Base-by-base conservation (phyloP, 2,329 filamentous ascomycete species). In the Passalora sequoiae region DNA sequence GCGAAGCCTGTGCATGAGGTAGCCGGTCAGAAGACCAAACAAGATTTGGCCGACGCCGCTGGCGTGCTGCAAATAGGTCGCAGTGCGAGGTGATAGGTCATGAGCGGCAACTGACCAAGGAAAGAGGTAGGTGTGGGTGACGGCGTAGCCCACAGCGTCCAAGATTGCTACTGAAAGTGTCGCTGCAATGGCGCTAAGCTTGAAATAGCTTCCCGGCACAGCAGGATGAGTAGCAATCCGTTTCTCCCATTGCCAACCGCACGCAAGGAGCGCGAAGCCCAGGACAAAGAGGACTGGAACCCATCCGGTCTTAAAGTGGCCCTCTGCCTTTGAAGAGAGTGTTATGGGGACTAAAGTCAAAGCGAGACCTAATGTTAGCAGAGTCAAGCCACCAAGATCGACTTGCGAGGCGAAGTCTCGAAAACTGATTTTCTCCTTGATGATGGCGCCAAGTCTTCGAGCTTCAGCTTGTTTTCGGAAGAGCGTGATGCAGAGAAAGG, bases 81-180 rank as follows among this genome's bases (percentile, higher is more conserved):
- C 69, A 40, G 66, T 58, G 6, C 66, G 60, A 0, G 68, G 57
- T 1, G 59, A 61, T 33, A 71, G 66, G 40, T 65, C 62, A 38
- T 69, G 68, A 0, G 70, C 65, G 3, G 73, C 65, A 6, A 64
- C 66, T 0, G 62, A 63, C 72, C 72, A 75, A 19, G 69, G 55
- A 49, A 73, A 73, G 5, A 75, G 60, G 52, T 74, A 74, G 4
- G 69, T 68, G 52, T 75, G 71, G 0, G 71, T 73, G 33, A 61
- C 62, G 12, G 58, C 50, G 50, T 72, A 73, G 10, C 66, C 69
- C 31, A 74, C 53, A 4, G 62, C 61, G 49, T 76, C 73, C 24
- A 69, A 54, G 8, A 66, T 57, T 8, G 65, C 65, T 9, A 73
- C 58, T 1, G 69, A 37, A 7, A 69, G 59, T 10, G 65, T 65